Base-by-base conservation (phyloP, 1,284 basidiomycete species). In the Apiotrichum porosum region DNA sequence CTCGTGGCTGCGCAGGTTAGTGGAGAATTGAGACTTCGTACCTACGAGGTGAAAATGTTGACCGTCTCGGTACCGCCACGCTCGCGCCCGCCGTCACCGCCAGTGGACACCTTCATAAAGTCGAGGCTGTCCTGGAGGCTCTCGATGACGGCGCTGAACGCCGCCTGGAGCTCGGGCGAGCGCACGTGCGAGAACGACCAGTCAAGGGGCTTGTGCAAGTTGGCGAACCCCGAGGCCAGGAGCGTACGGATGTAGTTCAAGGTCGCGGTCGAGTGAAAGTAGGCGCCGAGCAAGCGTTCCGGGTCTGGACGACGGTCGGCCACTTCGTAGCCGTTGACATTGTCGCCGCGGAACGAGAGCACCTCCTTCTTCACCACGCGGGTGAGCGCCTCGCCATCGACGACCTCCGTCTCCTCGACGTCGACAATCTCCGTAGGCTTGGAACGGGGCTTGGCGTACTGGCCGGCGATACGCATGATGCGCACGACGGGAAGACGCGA, bases 121-220 rank as follows among this genome's bases (percentile, higher is more conserved):
- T 95, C 91, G 19, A 98, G 80, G 3, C 91, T 88, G 63, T 97
- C 91, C 12, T 87, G 83, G 42, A 98, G 79, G 10, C 84, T 83
- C 44, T 87, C 82, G 4, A 90, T 83, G 51, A 97, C 91, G 14
- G 77, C 77, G 61, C 89, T 84, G 71, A 95, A 97, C 67, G 93
- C 88, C 49, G 77, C 75, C 53, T 83, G 80, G 21, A 94, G 77
- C 19, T 83, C 79, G 1, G 83, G 82, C 0, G 84, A 88, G 38
- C 92, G 84, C 23, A 98, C 94, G 69, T 98, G 92, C 12, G 81
- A 80, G 60, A 97, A 81, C 3, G 89, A 92, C 89, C 94, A 97
- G 64, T 87, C 83, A 32, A 86, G 81, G 0, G 94, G 94, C 61
- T 94, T 86, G 71, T 92, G 83, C 31, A 97, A 73, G 9, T 87